Conservation (phyloP, 2,329 filamentous ascomycete species). For the Colletotrichum zoysiae region DNA sequence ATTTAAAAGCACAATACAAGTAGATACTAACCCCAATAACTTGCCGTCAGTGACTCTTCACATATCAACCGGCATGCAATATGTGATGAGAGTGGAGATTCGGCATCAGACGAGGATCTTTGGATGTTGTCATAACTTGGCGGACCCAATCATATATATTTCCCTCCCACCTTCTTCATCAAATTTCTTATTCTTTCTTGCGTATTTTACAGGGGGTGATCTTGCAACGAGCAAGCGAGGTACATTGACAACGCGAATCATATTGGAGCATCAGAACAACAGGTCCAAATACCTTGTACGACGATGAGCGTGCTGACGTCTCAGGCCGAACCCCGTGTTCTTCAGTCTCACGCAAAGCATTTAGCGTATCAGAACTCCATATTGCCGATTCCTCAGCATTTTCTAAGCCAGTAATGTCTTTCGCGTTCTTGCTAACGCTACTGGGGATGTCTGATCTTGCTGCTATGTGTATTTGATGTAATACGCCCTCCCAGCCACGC, state of each 20-base stretch:
- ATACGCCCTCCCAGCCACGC: too few species aligned
- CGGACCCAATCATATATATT: neutral
- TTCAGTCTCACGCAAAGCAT: neutral
- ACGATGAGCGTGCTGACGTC: neutral
- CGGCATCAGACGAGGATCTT: neutral
- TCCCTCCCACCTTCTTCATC: neutral
- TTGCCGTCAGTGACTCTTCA: too few species aligned
- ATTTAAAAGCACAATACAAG: too few species aligned
- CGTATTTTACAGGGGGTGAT: neutral
- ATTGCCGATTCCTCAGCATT: neutral
- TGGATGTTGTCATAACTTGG: neutral
- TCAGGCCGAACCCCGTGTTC: neutral
- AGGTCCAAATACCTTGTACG: neutral
- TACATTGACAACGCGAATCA: neutral
- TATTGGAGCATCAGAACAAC: neutral
- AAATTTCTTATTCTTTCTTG: neutral
- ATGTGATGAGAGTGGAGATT: neutral
- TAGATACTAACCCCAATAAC: too few species aligned
- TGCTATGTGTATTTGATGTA: too few species aligned
- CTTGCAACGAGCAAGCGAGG: neutral
- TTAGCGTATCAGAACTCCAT: neutral
- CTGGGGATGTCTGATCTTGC: neutral
- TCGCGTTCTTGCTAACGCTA: neutral
- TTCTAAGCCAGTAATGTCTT: neutral
- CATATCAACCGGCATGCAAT: neutral